Conservation (phyloP, 441 rosid genomes). For the Macaranga tanarius region DNA sequence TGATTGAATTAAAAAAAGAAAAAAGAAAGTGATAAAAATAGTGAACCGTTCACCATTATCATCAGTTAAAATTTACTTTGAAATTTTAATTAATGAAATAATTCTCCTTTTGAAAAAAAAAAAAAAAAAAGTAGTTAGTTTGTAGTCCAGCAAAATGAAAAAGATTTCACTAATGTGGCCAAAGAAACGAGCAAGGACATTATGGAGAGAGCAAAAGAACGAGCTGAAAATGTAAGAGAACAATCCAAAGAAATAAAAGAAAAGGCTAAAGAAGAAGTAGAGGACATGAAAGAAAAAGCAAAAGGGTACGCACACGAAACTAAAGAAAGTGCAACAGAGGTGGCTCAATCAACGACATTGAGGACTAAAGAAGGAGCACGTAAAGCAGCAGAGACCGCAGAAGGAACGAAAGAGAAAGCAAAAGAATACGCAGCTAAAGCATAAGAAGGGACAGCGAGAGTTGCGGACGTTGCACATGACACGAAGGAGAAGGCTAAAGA, state of each 20-base stretch:
- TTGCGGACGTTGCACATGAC: conserved; percentile 32
- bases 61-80: too few species aligned
- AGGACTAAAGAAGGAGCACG: conserved; percentile 29
- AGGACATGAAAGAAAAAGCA: conserved; percentile 35
- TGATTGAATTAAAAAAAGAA: too few species aligned
- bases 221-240: conserved; percentile 19
- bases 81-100: too few species aligned
- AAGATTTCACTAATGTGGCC: conserved; percentile 24
- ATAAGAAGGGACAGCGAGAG: conserved; percentile 39
- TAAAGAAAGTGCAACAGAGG: conserved; percentile 9
- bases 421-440: conserved; percentile 41
- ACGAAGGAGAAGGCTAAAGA: conserved; percentile 44
- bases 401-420: conserved; percentile 29
- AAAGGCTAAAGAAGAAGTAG: conserved; percentile 27
- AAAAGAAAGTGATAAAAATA: too few species aligned
- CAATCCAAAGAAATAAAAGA: conserved; percentile 32
- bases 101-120: too few species aligned
- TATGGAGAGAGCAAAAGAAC: conserved; percentile 28
- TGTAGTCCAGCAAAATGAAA: conserved; percentile 26
- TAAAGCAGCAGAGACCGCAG: conserved; percentile 32
- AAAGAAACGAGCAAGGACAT: conserved; percentile 29
- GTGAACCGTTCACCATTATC: too few species aligned
- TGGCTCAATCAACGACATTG: conserved; percentile 24
- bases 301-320: conserved; percentile 21
- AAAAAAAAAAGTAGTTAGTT: too few species aligned